These are phyloP conservation scores for Straminergon stramineum DNA, from an alignment of 225 moss, liverwort and hornwort genomes.

Conservation along the genomic window DNA sequence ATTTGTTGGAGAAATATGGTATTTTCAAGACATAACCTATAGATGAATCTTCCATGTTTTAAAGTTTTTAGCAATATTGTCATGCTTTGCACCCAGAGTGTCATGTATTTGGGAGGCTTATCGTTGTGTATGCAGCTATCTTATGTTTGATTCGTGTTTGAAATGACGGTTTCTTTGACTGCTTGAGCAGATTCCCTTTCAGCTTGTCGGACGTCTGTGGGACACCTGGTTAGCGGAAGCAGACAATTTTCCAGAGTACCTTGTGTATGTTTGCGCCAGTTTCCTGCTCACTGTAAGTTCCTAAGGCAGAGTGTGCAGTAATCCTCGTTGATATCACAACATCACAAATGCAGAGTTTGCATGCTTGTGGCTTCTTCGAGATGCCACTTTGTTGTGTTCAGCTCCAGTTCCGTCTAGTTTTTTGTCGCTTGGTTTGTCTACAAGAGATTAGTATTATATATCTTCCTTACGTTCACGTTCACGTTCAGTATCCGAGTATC, in stretches of 20 bases:
- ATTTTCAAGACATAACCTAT: neutral
- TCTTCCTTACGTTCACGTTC: neutral
- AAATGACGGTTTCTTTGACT: neutral
- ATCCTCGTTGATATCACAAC: neutral
- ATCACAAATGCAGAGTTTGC: neutral
- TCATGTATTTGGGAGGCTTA: neutral
- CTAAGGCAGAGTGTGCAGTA: neutral
- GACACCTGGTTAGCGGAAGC: conserved; percentile 98
- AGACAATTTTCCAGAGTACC: conserved; percentile 95
- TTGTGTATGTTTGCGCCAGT: conserved; percentile 95
- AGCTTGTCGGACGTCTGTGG: conserved; percentile 90
- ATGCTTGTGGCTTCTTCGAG: neutral
- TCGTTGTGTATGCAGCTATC: neutral
- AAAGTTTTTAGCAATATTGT: neutral
- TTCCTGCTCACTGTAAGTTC: conserved; percentile 86
- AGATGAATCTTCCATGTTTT: neutral
- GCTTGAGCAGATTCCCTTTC: conserved; percentile 71
- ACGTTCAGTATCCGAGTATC: neutral
- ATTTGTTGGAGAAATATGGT: neutral
- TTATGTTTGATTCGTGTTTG: neutral
- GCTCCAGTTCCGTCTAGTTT: neutral
- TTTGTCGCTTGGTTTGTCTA: neutral
- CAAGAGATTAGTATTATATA: neutral
- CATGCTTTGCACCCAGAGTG: neutral
- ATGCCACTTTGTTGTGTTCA: neutral